Evolutionary conservation across 2,329 filamentous ascomycete genomes (phyloP).

Genomic region (Pestalotiopsis sp.): DNA sequence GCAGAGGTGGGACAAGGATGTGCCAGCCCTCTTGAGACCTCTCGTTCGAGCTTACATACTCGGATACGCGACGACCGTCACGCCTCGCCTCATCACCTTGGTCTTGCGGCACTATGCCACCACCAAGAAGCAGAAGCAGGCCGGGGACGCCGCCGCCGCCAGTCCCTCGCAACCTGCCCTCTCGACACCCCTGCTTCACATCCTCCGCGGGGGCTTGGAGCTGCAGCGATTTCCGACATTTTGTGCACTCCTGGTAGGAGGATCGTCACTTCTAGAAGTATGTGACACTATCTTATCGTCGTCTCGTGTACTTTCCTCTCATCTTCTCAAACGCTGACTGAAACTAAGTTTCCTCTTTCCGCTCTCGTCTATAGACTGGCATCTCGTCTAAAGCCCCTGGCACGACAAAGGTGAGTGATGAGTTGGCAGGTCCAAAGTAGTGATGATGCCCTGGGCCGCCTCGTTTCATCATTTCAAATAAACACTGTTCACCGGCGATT

Average conservation of each 20-base stretch:
- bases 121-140: slow-evolving; percentile 27
- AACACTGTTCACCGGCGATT: not conserved
- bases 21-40: slow-evolving; percentile 57
- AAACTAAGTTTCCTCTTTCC: slow-evolving; percentile 8
- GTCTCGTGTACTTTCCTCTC: not conserved
- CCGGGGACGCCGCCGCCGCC: slow-evolving; percentile 23
- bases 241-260: slow-evolving; percentile 62
- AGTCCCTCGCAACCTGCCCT: slow-evolving; percentile 27
- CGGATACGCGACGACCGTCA: slow-evolving; percentile 62
- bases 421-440: slow-evolving; percentile 19
- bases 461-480: slow-evolving; percentile 10
- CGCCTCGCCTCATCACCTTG: slow-evolving; percentile 58
- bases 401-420: slow-evolving; percentile 40
- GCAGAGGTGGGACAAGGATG: slow-evolving; percentile 30
- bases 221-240: slow-evolving; percentile 63
- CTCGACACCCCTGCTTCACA: slow-evolving; percentile 37
- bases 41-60: slow-evolving; percentile 62
- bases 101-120: slow-evolving; percentile 52
- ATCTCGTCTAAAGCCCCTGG: slow-evolving; percentile 15
- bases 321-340: slow-evolving; percentile 10
- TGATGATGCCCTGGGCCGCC: not conserved
- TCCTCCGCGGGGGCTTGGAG: slow-evolving; percentile 55
- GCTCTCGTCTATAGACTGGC: slow-evolving; percentile 8
- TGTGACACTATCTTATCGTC: slow-evolving; percentile 22
- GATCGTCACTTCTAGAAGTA: slow-evolving; percentile 64